Evolutionary conservation across 2,329 filamentous ascomycete species (phyloP), one percentile per base, ranked within the genome.

Genomic region (Alternaria arborescens): DNA sequence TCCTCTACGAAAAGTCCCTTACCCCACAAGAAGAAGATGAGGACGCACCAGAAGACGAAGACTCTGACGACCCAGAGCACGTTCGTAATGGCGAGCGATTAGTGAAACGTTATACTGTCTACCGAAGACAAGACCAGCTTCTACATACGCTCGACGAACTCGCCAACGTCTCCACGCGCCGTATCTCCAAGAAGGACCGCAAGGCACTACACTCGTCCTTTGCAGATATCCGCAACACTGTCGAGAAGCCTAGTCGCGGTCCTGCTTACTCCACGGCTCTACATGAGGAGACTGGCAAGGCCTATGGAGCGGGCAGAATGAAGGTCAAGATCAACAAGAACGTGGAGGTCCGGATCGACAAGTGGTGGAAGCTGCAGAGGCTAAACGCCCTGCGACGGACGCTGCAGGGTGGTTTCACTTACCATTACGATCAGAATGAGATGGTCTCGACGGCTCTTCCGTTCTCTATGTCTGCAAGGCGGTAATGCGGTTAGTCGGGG

Each of bases 1-100:
- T 96, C 10, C 83, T 97, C 11, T 94, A 92, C 71, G 93, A 97
- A 77, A 90, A 91, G 63, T 87, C 85, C 60, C 88, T 86, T 75
- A 86, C 85, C 0, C 83, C 84, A 36, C 80, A 82, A 50, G 86
- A 87, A 69, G 85, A 86, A 12, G 85, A 86, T 60, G 86, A 90
- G 59, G 80, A 82, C 62, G 61, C 80, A 65, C 79, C 78, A 14
- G 84, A 86, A 41, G 81, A 83, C 1, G 80, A 82, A 6, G 83
- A 84, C 36, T 80, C 83, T 4, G 79, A 83, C 3, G 77, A 81
- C 14, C 77, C 77, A 8, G 80, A 80, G 26, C 59, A 67, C 36
- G 52, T 56, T 1, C 67, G 61, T 3, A 51, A 65, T 14, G 71
- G 67, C 3, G 65, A 74, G 14, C 76, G 72, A 60, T 78, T 82